Conservation (phyloP, 352 stramenopile genomes). For the Globisporangium nodosum region DNA sequence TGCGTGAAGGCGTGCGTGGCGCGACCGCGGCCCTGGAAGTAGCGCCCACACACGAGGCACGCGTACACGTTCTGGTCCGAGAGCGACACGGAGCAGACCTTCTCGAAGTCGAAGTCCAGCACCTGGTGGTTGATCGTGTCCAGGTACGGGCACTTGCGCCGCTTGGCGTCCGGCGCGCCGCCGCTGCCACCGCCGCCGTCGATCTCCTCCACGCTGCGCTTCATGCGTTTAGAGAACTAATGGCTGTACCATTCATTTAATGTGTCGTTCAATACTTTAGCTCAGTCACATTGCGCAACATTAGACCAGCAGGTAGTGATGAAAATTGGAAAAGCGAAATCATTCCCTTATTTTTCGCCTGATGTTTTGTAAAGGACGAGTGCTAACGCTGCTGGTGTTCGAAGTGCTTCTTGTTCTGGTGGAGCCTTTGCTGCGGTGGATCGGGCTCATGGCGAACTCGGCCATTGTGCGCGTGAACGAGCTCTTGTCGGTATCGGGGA, state of each 20-base stretch:
- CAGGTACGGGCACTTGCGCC: slow-evolving; percentile 96
- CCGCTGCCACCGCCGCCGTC: slow-evolving; percentile 9
- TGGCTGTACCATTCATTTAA: too few species aligned
- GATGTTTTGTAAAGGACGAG: too few species aligned
- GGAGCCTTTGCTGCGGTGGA: too few species aligned
- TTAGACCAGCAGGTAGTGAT: too few species aligned
- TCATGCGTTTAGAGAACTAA: slow-evolving; percentile 15
- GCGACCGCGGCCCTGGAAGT: slow-evolving; percentile 93
- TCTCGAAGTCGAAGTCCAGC: slow-evolving; percentile 99
- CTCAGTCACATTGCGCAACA: too few species aligned
- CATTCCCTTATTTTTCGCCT: too few species aligned
- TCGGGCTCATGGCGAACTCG: too few species aligned
- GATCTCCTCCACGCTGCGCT: slow-evolving; percentile 38
- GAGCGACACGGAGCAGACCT: slow-evolving; percentile 95
- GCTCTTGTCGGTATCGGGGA: too few species aligned
- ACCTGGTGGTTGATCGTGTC: slow-evolving; percentile 97
- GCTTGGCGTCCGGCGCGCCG: slow-evolving; percentile 28
- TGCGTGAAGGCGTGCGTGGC: slow-evolving; percentile 96
- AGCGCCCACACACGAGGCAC: slow-evolving; percentile 99
- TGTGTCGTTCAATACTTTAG: too few species aligned
- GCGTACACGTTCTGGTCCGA: slow-evolving; percentile 97
- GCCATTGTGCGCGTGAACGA: too few species aligned
- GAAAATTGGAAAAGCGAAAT: too few species aligned
- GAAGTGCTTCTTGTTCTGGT: too few species aligned
- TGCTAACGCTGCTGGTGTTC: slow-evolving; percentile 4